Evolutionary conservation across 2,329 filamentous ascomycete species (phyloP), one percentile per base, ranked within the genome.

Genomic region (Trichoderma sp.): DNA sequence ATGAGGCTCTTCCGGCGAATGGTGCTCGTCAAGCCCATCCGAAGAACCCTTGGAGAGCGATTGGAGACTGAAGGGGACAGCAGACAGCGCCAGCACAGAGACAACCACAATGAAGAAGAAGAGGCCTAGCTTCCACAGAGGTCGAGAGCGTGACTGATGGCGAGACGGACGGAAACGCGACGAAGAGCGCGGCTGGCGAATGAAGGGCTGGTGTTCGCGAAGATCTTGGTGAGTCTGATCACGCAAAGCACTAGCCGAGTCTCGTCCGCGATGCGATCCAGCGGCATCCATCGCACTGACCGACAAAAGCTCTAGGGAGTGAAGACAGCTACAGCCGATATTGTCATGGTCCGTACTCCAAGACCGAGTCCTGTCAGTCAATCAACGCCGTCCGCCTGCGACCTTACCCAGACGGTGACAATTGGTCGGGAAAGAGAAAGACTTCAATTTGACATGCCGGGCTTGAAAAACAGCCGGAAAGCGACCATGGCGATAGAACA

Each of bases 21-120:
- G 41, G 21, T n/a, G 10, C 44, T 34, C 55, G 48, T 28, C 60
- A 43, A 56, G 45, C 34, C 17, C 64, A n/a, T 51, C 55, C 9
- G 48, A 50, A 14, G 64, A 17, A 12, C 19, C 50, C 26, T 10
- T 43, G 21, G 62, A 60, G 7, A 51, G 65, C 1, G 60, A 59
- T 6, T 68, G 63, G 30, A 73, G 68, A 9, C 63, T 65, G 3
- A 77, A 64, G 3, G 70, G 59, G 1, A 74, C 45, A 2, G 58
- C 66, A 9, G 70, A 63, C 0, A 76, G 62, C 0, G 50, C 59
- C 1, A 76, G 61, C 14, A 73, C 50, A 2, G 73, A 74, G 15
- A 71, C 3, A 5, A 72, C 39, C 7, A 69, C 64, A 1, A 74
- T 57, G n/a, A 70, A 44, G n/a, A 69, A 55, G n/a, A 73, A 71